These are phyloP conservation scores for Malassezia nana DNA, from an alignment of 1,284 basidiomycete species.

Conservation along the genomic window DNA sequence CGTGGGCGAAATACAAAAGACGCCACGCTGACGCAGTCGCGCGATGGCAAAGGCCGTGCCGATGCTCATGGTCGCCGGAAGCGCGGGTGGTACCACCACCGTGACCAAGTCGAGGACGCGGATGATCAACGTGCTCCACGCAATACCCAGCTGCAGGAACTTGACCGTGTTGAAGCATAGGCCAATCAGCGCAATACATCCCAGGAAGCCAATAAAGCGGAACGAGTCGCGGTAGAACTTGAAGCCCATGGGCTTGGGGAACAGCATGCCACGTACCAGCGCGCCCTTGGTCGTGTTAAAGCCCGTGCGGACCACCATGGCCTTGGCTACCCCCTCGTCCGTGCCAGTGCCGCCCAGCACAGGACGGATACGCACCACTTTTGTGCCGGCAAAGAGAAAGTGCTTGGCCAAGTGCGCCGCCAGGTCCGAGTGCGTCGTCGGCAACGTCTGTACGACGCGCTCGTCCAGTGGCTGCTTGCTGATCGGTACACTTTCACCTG, in stretches of 20 bases:
- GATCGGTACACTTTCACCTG: slow-evolving; percentile 87
- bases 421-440: slow-evolving; percentile 50
- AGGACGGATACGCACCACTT: slow-evolving; percentile 73
- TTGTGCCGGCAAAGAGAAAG: slow-evolving; percentile 85
- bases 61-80: slow-evolving; percentile 93
- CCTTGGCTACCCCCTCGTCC: slow-evolving; percentile 57
- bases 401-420: slow-evolving; percentile 66
- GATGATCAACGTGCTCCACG: slow-evolving; percentile 79
- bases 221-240: slow-evolving; percentile 97
- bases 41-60: slow-evolving; percentile 91
- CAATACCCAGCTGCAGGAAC: slow-evolving; percentile 72
- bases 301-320: slow-evolving; percentile 80
- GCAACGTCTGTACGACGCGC: slow-evolving; percentile 25
- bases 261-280: slow-evolving; percentile 90
- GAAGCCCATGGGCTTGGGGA: slow-evolving; percentile 86
- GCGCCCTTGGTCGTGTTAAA: slow-evolving; percentile 98
- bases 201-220: slow-evolving; percentile 85
- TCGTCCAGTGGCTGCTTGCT: slow-evolving; percentile 63
- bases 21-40: slow-evolving; percentile 73
- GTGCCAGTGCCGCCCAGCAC: slow-evolving; percentile 42
- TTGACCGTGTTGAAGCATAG: slow-evolving; percentile 62
- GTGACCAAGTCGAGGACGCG: slow-evolving; percentile 96
- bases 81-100: slow-evolving; percentile 90
- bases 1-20: slow-evolving; percentile 95
- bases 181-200: slow-evolving; percentile 74